These are phyloP conservation scores for Colletotrichum euphorbiae DNA, from an alignment of 2,329 filamentous ascomycete genomes.

Conservation along the genomic window DNA sequence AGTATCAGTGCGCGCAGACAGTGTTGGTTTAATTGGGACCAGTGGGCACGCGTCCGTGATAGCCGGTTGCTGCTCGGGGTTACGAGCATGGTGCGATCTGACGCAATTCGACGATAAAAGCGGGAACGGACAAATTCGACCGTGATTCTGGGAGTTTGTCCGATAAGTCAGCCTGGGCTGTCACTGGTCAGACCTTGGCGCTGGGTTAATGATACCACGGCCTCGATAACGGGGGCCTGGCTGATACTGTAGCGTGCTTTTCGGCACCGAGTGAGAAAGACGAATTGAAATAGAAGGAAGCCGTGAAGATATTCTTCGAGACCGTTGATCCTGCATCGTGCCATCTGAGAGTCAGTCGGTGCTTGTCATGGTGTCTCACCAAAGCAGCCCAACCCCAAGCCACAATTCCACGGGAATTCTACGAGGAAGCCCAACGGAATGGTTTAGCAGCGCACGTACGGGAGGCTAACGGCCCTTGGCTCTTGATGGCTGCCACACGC, in stretches of 20 bases:
- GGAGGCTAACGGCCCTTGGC: background rate
- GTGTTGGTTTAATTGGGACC: conserved; percentile 27
- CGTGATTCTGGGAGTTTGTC: conserved; percentile 15
- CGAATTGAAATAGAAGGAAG: background rate
- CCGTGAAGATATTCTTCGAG: background rate
- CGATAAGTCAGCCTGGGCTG: background rate
- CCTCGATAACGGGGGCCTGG: too few relatives aligned
- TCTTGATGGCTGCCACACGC: background rate
- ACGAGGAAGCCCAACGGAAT: conserved; percentile 3
- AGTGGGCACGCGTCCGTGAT: conserved; percentile 14
- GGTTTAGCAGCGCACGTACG: background rate
- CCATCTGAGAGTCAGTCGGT: conserved; percentile 7
- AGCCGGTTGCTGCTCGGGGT: conserved; percentile 9
- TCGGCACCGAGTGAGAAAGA: background rate
- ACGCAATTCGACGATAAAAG: conserved; percentile 19
- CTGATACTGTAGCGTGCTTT: background rate
- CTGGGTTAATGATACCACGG: conserved; percentile 18
- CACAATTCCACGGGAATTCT: background rate
- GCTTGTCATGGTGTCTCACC: conserved; percentile 13
- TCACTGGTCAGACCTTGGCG: conserved; percentile 18
- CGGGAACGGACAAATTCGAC: conserved; percentile 17
- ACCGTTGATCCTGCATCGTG: conserved; percentile 3
- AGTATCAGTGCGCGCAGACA: conserved; percentile 6
- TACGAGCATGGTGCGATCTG: conserved; percentile 16
- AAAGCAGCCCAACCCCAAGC: background rate